Conservation (phyloP, 805 yeast genomes). For the Wickerhamomyces ciferrii region DNA sequence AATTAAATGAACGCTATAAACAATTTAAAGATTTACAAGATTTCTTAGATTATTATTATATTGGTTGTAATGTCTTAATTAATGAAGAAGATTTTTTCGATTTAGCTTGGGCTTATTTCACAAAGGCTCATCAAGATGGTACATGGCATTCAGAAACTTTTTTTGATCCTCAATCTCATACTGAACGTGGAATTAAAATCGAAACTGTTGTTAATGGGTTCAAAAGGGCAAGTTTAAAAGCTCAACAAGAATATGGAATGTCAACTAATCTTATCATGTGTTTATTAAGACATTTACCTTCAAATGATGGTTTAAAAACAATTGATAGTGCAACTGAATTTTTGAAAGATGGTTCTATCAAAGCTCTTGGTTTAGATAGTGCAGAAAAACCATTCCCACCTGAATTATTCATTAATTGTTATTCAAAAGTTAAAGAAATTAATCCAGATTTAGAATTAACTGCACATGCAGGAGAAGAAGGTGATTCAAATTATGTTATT, state of each 20-base stretch:
- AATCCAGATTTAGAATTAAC: conserved; percentile 58
- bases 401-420: conserved; percentile 59
- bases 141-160: conserved; percentile 70
- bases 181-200: conserved; percentile 56
- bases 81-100: conserved; percentile 70
- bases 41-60: conserved; percentile 72
- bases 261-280: conserved; percentile 77
- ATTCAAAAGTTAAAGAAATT: conserved; percentile 37
- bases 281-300: conserved; percentile 69
- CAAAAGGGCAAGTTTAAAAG: conserved; percentile 59
- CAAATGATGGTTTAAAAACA: conserved; percentile 50
- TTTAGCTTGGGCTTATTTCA: conserved; percentile 70
- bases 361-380: conserved; percentile 80
- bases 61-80: conserved; percentile 74
- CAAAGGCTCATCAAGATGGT: conserved; percentile 52
- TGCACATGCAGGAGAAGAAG: conserved; percentile 91
- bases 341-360: conserved; percentile 52
- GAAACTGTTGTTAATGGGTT: conserved; percentile 63
- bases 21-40: conserved; percentile 68
- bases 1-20: conserved; percentile 51
- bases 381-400: conserved; percentile 80
- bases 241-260: conserved; percentile 53
- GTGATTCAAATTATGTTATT: conserved; percentile 63
- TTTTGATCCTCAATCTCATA: conserved; percentile 83
- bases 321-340: conserved; percentile 47